These are phyloP conservation scores for Nadsonia fulvescens DNA, from an alignment of 805 yeast species.

Conservation along the genomic window DNA sequence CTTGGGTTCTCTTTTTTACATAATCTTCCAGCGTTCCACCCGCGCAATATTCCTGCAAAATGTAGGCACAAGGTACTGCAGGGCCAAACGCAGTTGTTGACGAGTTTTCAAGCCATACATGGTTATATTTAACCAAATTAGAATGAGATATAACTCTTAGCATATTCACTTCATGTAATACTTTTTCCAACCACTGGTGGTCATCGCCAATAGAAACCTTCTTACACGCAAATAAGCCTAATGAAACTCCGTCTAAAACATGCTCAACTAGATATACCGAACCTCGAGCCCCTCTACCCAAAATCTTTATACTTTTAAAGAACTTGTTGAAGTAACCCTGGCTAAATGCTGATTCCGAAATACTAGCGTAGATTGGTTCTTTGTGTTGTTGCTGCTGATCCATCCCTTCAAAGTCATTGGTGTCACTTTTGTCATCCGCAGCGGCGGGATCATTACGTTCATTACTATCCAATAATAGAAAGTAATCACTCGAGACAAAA, in stretches of 20 bases:
- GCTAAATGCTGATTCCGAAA: slow-evolving; percentile 32
- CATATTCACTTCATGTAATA: slow-evolving; percentile 61
- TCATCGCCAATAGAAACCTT: slow-evolving; percentile 73
- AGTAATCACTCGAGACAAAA: no score
- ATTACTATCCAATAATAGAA: no score
- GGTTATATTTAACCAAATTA: slow-evolving; percentile 69
- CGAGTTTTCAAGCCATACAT: slow-evolving; percentile 76
- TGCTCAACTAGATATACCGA: slow-evolving; percentile 75
- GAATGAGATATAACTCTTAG: slow-evolving; percentile 31
- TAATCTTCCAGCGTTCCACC: slow-evolving; percentile 76
- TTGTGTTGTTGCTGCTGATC: no score
- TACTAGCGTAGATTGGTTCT: slow-evolving; percentile 6
- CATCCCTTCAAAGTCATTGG: no score
- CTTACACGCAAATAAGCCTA: slow-evolving; percentile 73
- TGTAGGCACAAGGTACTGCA: slow-evolving; percentile 54
- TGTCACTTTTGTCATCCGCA: no score
- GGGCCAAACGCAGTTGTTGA: slow-evolving; percentile 34
- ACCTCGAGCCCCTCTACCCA: slow-evolving; percentile 78
- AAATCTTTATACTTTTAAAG: slow-evolving; percentile 37
- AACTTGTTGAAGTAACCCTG: slow-evolving; percentile 63
- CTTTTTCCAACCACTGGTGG: slow-evolving; percentile 46
- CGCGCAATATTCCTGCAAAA: slow-evolving; percentile 71
- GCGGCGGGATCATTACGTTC: no score
- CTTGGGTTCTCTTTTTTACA: slow-evolving; percentile 15
- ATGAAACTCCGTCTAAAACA: slow-evolving; percentile 44